Evolutionary conservation across 2,329 filamentous ascomycete genomes (phyloP), one percentile per base, ranked within the genome.

Genomic region (Juglanconis sp.): DNA sequence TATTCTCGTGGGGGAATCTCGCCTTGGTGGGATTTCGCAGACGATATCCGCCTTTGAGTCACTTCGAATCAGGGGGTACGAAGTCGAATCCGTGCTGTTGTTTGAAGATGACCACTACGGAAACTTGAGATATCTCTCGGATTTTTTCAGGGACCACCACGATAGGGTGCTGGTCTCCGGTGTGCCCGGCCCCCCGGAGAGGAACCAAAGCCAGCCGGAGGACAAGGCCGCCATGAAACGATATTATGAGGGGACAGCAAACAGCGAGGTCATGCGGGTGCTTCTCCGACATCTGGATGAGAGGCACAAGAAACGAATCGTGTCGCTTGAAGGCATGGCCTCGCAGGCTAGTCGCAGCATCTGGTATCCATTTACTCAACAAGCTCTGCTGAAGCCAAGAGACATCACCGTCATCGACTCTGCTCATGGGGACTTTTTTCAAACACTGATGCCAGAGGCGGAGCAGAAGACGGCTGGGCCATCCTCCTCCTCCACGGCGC

Each of bases 321-420:
- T 77, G 1, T 76, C 81, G 0, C 73, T 95, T 0, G 81, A 87
- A 38, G 78, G 75, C 1, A 87, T 94, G 83, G 75, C 85, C 0
- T 69, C 74, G 1, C 78, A 81, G 46, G 91, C 91, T 0, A 78
- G 86, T 58, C 70, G 81, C 9, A 78, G 78, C 2, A 92, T 96
- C 42, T 96, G 91, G 91, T 94, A 94, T 67, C 91, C 92, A 0
- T 96, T 96, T 67, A 93, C 91, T 0, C 91, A 96, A 67, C 91
- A 96, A 63, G 84, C 84, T 46, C 79, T 82, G 53, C 77, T 91
- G 65, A 76, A 78, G 0, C 73, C 84, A 5, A 74, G 85, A 2
- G 84, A 85, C 13, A 91, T 96, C 50, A 81, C 87, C 0, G 82
- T 87, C 0, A 92, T 96, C 59, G 91, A 96, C 70, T 94, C 91